Evolutionary conservation across 2,329 filamentous ascomycete species (phyloP).

Genomic region (Monosporascus cannonballus): DNA sequence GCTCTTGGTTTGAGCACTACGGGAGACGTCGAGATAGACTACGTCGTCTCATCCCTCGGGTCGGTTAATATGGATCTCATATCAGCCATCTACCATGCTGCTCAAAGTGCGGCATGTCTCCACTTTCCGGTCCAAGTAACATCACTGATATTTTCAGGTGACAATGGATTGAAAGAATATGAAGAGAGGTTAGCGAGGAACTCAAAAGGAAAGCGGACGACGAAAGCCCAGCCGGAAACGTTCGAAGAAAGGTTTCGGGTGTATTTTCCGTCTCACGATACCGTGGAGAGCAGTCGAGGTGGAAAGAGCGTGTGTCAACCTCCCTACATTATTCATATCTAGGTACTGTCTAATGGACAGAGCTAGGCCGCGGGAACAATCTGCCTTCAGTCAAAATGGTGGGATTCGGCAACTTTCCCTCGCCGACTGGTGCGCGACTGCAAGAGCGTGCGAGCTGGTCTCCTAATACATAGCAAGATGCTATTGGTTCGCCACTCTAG

Average conservation of each 20-base stretch:
- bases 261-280: conserved; percentile 74
- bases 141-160: conserved; percentile 21
- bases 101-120: conserved; percentile 38
- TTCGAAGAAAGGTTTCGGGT: conserved; percentile 55
- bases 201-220: conserved; percentile 23
- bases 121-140: conserved; percentile 1
- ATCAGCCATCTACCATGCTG: conserved; percentile 45
- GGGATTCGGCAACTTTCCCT: conserved; percentile 64
- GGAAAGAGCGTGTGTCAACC: conserved; percentile 46
- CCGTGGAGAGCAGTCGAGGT: conserved; percentile 59
- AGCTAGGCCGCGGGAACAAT: conserved; percentile 72
- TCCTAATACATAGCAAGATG: conserved; percentile 88
- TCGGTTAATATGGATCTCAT: conserved; percentile 65
- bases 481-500: conserved; percentile 39
- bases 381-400: conserved; percentile 70
- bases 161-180: conserved; percentile 41
- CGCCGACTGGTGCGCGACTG: conserved; percentile 67
- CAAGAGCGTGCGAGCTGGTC: conserved; percentile 59
- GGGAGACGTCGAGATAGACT: conserved; percentile 61
- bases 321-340: background rate
- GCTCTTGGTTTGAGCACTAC: conserved; percentile 54
- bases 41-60: conserved; percentile 76
- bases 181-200: conserved; percentile 29
- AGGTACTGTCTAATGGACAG: conserved; percentile 5
- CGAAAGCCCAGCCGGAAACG: conserved; percentile 12